Evolutionary conservation across 2,329 filamentous ascomycete species (phyloP), one percentile per base, ranked within the genome.

Genomic region (Trichoderma sp.): DNA sequence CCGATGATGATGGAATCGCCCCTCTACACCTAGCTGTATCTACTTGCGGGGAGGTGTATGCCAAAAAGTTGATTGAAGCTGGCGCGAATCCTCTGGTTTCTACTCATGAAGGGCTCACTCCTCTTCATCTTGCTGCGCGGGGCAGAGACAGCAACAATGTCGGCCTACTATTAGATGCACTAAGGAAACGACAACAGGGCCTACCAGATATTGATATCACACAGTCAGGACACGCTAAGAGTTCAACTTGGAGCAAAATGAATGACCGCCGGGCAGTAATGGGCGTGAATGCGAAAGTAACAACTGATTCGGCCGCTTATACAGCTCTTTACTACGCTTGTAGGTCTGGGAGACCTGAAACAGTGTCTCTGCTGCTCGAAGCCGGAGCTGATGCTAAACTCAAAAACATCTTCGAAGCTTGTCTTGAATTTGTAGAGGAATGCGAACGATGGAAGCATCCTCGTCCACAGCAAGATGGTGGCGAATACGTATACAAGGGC

Each of bases 91-190:
- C 82, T 5, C 75, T 64, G 5, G 78, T 78, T 12, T 33, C 69
- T 2, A 85, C 84, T 1, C n/a, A 80, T 7, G 81, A 84, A 16
- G 82, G 83, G 0, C 78, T 83, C 59, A 85, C 80, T 1, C 77
- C 82, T 11, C 78, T 88, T 6, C 85, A 87, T 66, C 75, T 87
- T 38, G 85, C 85, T 1, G 81, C 83, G 11, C 80, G 81, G 31
- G 74, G 76, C 9, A 75, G 82, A 18, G 76, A 83, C 64, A 76
- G 69, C 65, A 85, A 85, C 68, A 80, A 81, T 9, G 72, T 85
- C 3, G 82, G 82, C 1, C 8, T 83, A 5, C 50, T 83, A 1
- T 66, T 83, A 0, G 76, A 74, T 6, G 74, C 38, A 9, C 21
- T 75, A 60, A 75, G 6, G 21, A 53, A 16, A 8, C 18, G 21